Evolutionary conservation across 345 rosid genomes (phyloP), one percentile per base, ranked within the genome.

Genomic region (Acer saccharum): DNA sequence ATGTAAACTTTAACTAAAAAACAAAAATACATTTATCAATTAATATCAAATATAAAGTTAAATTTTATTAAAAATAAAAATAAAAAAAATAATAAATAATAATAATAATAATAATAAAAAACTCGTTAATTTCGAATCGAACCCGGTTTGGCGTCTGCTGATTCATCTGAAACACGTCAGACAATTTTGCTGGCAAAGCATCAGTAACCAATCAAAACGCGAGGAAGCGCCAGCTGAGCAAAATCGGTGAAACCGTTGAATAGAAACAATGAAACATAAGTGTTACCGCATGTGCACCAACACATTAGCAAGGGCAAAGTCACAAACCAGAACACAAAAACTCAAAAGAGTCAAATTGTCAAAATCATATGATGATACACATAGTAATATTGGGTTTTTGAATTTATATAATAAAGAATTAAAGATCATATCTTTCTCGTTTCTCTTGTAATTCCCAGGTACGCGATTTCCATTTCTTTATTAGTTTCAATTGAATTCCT

Each of bases 381-480:
- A 60, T 8, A 60, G 9, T 20, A 20, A 20, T 54, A 61, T 39
- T 58, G 43, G 41, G 66, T 68, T 73, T 71, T 76, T 39, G 66
- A 57, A 71, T 69, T 52, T 76, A 57, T 20, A 9, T 46, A 67
- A 71, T 17, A 58, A 72, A 54, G 18, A 54, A 67, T 68, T 17
- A 58, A 72, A 54, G 18, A 54, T 14, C 58, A 65, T 44, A 35
- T 39, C 27, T 75, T 75, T 80, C 79, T 81, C 76, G 73, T 74
- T 71, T 52, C 65, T 77, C 74, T 50, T 73, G 20, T 68, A 39
- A 50, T 41, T 65, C 52, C 72, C 78, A 72, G 90, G 88, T 86
- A 80, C 16, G 46, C 21, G 58, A 70, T 80, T 78, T 76, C 50
- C 69, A 27, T 58, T 39, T 3, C 71, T 71, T 55, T 72, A 4